Evolutionary conservation across 2,329 filamentous ascomycete genomes (phyloP), one percentile per base, ranked within the genome.

Genomic region (Mariannaea sp.): DNA sequence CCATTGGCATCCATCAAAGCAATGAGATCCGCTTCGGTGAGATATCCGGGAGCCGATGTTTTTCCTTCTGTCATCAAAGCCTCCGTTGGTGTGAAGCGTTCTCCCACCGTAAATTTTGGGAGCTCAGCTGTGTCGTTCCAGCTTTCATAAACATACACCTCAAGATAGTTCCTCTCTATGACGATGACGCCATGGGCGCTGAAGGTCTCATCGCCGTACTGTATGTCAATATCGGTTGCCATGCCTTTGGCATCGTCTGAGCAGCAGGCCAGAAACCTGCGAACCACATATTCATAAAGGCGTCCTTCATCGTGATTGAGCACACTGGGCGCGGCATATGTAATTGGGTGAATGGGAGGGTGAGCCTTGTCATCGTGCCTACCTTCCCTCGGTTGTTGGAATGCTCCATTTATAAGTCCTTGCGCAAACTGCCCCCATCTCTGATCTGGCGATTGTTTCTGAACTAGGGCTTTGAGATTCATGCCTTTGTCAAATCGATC

Each of bases 1-100:
- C 94, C 94, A 69, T 99, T 99, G 38, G 91, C 92, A 74, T 99
- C 94, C 94, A 99, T 99, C 9, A 99, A 81, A 3, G 88, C 89
- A 68, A 99, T 96, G 20, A 99, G 79, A 69, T 99, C 94, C 0
- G 94, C 92, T 70, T 99, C 94, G 0, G 94, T 97, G 24, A 99
- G 80, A 69, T 96, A 97, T 17, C 81, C 84, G 0, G 94, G 94
- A 10, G 92, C 79, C 1, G 81, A 83, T 0, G 94, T 99, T 71
- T 95, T 89, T n/a, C 94, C 93, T 64, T 97, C 92, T 1, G 84
- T 86, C 74, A 99, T 91, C 64, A 88, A 85, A 4, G 92, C 93
- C 73, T 97, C 92, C 1, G 86, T 90, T 0, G 94, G 94, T 69
- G 91, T 86, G 61, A 99, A 96, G 0, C 76, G 78, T 71, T 99